Evolutionary conservation across 2,329 filamentous ascomycete genomes (phyloP).

Genomic region (Fusarium piperis): DNA sequence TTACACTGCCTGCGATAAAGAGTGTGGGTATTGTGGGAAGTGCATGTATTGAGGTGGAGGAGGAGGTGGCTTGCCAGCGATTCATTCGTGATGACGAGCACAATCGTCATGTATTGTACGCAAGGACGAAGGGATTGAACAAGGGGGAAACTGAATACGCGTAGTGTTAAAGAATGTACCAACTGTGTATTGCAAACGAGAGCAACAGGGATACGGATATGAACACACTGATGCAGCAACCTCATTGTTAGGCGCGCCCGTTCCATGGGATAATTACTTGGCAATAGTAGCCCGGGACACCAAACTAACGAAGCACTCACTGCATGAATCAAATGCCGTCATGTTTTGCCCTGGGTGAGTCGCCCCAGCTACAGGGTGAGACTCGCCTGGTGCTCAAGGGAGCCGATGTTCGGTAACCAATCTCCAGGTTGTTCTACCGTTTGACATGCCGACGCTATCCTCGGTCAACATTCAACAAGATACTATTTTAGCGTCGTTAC

Average conservation of each 20-base stretch:
- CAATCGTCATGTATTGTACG: not conserved
- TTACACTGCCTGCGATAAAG: constrained; percentile 41
- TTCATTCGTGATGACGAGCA: not conserved
- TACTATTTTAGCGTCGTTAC: not conserved
- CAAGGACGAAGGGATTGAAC: not conserved
- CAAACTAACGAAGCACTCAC: not conserved
- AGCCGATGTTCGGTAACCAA: not conserved
- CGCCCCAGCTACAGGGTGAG: not conserved
- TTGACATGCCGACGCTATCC: not conserved
- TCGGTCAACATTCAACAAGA: not conserved
- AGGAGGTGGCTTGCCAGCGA: not conserved
- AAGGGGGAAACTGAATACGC: not conserved
- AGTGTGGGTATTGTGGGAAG: constrained; percentile 44
- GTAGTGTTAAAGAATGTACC: not conserved
- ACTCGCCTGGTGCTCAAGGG: not conserved
- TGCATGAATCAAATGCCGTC: not conserved
- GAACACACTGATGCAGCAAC: not conserved
- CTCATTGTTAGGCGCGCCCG: not conserved
- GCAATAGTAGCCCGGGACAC: not conserved
- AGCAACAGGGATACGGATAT: not conserved
- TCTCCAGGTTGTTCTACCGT: not conserved
- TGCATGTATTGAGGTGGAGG: constrained; percentile 24
- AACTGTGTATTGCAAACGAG: not conserved
- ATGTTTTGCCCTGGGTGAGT: not conserved
- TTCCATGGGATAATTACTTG: not conserved